These are phyloP conservation scores for Solanum clarkiae DNA, from an alignment of 257 asterid genomes.

Conservation along the genomic window DNA sequence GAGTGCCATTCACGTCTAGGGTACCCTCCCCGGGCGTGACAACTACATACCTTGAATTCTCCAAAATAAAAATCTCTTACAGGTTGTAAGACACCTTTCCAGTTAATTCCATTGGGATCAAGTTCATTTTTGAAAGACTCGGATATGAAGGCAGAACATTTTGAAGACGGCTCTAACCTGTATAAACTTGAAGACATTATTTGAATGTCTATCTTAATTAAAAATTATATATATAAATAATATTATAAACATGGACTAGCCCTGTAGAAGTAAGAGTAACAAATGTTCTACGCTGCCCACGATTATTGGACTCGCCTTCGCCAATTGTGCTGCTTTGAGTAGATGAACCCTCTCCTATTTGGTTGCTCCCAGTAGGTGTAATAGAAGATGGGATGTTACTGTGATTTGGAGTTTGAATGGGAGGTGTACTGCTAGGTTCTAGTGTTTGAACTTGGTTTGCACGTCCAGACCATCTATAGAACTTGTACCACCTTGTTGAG, in stretches of 20 bases:
- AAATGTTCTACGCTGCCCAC: neutral
- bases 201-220: neutral
- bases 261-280: neutral
- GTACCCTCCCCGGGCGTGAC: too few species aligned
- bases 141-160: neutral
- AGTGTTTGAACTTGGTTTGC: neutral
- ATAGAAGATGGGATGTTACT: neutral
- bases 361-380: neutral
- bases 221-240: too few species aligned
- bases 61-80: neutral
- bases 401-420: neutral
- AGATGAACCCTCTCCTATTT: neutral
- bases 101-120: neutral
- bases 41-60: neutral
- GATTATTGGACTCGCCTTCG: neutral
- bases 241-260: neutral
- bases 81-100: neutral
- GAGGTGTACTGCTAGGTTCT: neutral
- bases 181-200: neutral
- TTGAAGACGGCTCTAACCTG: neutral
- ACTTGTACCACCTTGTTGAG: neutral
- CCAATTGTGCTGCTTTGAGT: neutral
- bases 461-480: neutral
- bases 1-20: too few species aligned
- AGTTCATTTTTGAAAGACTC: neutral